Evolutionary conservation across 2,329 filamentous ascomycete species (phyloP).

Genomic region (Cladophialophora yegresii): DNA sequence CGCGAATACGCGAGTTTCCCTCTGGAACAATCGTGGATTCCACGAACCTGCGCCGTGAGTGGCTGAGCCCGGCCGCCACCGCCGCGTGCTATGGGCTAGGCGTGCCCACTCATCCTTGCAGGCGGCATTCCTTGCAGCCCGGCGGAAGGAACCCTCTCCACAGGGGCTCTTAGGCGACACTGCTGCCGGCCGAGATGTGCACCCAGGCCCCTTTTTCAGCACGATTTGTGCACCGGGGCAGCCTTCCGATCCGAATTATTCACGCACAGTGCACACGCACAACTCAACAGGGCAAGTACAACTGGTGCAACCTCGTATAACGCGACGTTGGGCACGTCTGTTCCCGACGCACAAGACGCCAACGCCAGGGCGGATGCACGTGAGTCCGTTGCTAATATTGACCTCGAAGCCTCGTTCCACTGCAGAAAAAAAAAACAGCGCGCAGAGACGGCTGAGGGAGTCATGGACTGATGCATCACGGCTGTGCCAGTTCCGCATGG

Average conservation of each 20-base stretch:
- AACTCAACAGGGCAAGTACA: conserved; percentile 1
- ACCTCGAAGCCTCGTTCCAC: neutral
- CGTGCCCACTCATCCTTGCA: neutral
- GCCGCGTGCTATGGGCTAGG: neutral
- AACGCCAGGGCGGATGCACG: neutral
- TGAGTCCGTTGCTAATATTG: neutral
- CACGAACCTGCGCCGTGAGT: neutral
- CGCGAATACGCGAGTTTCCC: neutral
- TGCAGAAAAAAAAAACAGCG: neutral
- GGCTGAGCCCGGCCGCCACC: neutral
- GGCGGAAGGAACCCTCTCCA: neutral
- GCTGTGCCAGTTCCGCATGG: neutral
- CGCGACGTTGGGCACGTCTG: neutral
- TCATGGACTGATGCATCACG: neutral
- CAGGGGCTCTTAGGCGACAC: neutral
- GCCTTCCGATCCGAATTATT: neutral
- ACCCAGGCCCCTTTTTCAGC: neutral
- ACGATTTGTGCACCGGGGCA: neutral
- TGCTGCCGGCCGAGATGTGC: neutral
- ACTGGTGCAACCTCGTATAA: neutral
- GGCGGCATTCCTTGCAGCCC: neutral
- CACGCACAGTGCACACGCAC: neutral
- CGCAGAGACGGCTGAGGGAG: neutral
- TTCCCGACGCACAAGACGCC: neutral
- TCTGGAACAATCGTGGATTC: neutral